Evolutionary conservation across 495 filamentous ascomycete species (phyloP).

Genomic region (Penicillium cinerascens): DNA sequence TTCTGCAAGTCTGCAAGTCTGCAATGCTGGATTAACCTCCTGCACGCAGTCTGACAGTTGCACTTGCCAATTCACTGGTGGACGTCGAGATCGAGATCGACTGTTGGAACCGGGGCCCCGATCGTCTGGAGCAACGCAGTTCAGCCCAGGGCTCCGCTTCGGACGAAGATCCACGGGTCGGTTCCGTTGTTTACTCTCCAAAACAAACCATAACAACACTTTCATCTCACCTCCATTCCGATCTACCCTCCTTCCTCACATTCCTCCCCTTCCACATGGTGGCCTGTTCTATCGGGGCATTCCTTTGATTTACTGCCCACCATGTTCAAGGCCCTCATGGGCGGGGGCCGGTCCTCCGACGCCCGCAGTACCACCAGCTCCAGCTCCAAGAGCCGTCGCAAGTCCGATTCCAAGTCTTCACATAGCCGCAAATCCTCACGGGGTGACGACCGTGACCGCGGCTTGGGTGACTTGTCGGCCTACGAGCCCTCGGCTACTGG

Average conservation of each 20-base stretch:
- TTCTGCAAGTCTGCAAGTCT: too few species aligned
- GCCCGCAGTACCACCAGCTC: slow-evolving; percentile 32
- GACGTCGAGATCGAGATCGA: not conserved
- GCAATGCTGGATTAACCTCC: slow-evolving; percentile 3
- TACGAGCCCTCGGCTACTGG: slow-evolving; percentile 38
- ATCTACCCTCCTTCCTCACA: slow-evolving; percentile 11
- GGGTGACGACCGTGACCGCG: slow-evolving; percentile 54
- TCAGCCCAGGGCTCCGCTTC: slow-evolving; percentile 11
- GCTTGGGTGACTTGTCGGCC: slow-evolving; percentile 37
- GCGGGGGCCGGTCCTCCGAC: slow-evolving; percentile 42
- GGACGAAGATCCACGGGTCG: slow-evolving; percentile 40
- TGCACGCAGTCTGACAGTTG: not conserved
- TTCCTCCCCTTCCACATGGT: slow-evolving; percentile 34
- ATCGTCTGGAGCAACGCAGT: slow-evolving; percentile 32
- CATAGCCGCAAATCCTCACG: slow-evolving; percentile 50
- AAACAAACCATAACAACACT: slow-evolving; percentile 30
- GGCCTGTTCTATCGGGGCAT: slow-evolving; percentile 21
- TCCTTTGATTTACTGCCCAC: slow-evolving; percentile 31
- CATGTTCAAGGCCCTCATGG: slow-evolving; percentile 48
- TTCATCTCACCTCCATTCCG: slow-evolving; percentile 9
- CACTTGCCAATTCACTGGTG: not conserved
- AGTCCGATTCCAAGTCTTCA: slow-evolving; percentile 33
- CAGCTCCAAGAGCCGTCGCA: slow-evolving; percentile 36
- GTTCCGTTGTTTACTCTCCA: slow-evolving; percentile 34
- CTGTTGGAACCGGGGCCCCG: not conserved